A percentile compares a stretch with the other conserved stretches of the same genome.
Conservation (phyloP, 768 basidiomycete species). For the Lanmaoa rubissima region DNA sequence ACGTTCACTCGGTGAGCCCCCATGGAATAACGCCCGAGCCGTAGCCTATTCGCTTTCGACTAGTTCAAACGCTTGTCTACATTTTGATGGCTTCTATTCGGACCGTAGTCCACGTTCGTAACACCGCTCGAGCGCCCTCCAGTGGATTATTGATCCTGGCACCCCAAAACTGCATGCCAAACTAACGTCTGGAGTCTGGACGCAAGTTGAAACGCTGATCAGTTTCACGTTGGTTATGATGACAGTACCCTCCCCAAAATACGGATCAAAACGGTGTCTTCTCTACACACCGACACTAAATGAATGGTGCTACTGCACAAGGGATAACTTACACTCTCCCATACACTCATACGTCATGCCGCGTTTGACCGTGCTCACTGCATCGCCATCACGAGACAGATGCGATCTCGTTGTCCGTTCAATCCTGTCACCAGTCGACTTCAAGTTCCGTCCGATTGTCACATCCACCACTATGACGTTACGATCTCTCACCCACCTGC, state of each 20-base stretch:
- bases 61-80: neutral
- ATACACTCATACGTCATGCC: neutral
- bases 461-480: neutral
- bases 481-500: neutral
- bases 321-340: neutral
- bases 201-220: slow-evolving; percentile 1
- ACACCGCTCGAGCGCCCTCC: neutral
- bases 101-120: neutral
- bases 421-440: neutral
- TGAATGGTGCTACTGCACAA: too few relatives aligned
- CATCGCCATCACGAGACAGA: too few relatives aligned
- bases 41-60: neutral
- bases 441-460: neutral
- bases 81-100: neutral
- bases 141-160: neutral
- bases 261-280: slow-evolving; percentile 1
- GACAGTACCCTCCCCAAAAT: neutral
- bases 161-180: neutral
- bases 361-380: too few relatives aligned
- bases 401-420: neutral
- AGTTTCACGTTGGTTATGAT: slow-evolving; percentile 1
- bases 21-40: too few relatives aligned
- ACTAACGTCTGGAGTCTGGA: neutral
- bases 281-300: neutral
- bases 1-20: too few relatives aligned